Base-by-base conservation (phyloP, 345 rosid species). In the Eucalyptus tenuipes region DNA sequence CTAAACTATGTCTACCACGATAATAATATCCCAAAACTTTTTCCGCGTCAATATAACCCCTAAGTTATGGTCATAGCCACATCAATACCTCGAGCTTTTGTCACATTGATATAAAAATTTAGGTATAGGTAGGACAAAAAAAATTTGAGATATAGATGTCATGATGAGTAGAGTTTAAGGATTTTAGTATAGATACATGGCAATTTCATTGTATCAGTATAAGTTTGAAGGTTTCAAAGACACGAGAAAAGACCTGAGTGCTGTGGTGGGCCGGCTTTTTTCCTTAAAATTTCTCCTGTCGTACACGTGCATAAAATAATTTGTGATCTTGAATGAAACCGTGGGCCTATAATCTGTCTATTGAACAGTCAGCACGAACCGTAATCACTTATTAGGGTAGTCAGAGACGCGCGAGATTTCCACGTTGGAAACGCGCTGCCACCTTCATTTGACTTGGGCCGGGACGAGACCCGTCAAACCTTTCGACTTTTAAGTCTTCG, bases 1-100 rank as follows among this genome's bases (percentile, higher is more conserved):
- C 0, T 64, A 14, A n/a, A 64, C 0, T 2, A 2, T 14, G 10
- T n/a, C 20, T 7, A 15, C 5, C 6, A 7, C 14, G 16, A 64
- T 2, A n/a, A 14, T 5, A 15, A 6, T 64, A 64, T 5, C 10
- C 1, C 0, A 3, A 18, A 10, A 40, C 9, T 20, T 40, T 33
- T 68, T 20, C 44, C 7, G 16, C 20, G 15, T 75, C 8, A 22
- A 75, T 20, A 37, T 40, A 10, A 75, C 8, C 3, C 20, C 45
- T 71, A 17, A 33, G 40, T 71, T 71, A 37, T 37, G 7, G 25
- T 18, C 81, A 71, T 6, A 11, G 15, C 25, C 27, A 37, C 27
- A 5, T 18, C 15, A 40, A 20, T 22, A 75, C 29, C 16, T 13
- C 3, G 13, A 75, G 45, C 27, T 75, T 40, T 75, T 6, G 2